Base-by-base conservation (phyloP, 768 basidiomycete species). In the Lactarius pseudohatsudake region DNA sequence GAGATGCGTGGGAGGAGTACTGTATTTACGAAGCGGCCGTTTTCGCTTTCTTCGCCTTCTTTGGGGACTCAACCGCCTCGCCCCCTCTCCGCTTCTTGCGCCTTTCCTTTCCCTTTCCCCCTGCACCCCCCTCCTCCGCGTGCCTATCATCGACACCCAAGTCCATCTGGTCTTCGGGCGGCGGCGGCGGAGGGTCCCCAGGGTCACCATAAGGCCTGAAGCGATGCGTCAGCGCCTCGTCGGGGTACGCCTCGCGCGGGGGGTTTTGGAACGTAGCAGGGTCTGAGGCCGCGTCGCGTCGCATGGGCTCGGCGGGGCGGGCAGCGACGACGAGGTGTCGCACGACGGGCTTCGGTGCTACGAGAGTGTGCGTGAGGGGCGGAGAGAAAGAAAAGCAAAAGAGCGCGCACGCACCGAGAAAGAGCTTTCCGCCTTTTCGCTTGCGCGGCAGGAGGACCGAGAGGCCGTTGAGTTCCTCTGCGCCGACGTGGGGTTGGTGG, bases 131-230 rank as follows among this genome's bases (percentile, higher is more conserved):
- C 57, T 55, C 32, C 22, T 32, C 67, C 0, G 22, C 26, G 50
- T 26, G 50, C 26, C 1, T 15, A 28, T 53, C 57, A 15, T 54
- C 47, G 2, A 11, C 26, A 9, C 61, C 63, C 11, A 58, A 43
- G 2, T 69, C 64, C 41, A 54, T 28, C 54, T 36, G 32, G 10
- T 63, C 45, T 36, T 40, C 54, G 0, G 32, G 57, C 8, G 56
- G 32, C 2, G 20, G 18, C 34, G 38, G 57, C n/a, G 62, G 53
- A 6, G 26, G 40, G 32, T 62, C 59, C 8, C 59, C 54, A 41
- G 36, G 62, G 28, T 69, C 69, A 11, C 70, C 70, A 36, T 66
- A 70, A 16, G 70, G 68, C 5, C 54, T 47, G 30, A 69, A 71
- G 20, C 68, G 62, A 56, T 71, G 70, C 10, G 41, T 71, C 36